Base-by-base conservation (phyloP, 257 asterid genomes). In the Primulina eburnea region DNA sequence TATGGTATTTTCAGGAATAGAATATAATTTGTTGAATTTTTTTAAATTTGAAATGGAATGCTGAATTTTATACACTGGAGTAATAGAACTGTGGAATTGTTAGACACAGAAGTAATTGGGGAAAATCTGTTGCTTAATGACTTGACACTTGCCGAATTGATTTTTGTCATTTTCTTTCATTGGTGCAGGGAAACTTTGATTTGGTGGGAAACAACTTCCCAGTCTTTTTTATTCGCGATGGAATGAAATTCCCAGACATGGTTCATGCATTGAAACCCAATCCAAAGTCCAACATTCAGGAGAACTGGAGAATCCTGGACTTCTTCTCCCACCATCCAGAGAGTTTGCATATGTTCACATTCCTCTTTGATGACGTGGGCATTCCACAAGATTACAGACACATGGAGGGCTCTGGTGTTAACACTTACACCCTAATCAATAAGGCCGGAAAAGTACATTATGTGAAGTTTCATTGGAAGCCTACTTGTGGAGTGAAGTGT, bases 181-280 rank as follows among this genome's bases (percentile, higher is more conserved):
- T 71, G 74, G 55, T 74, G 14, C 86, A 88, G 99, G 97, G 97
- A 3, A 94, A 94, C 85, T 91, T 88, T 52, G 99, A 94, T 66
- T 73, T 94, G 86, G 99, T 94, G 68, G 99, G 99, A 32, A 94
- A 94, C 92, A 94, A 94, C 76, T 89, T 91, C 81, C 99, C 99
- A 0, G 96, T 94, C 56, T 91, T 94, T 68, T 94, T 94, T 74
- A 20, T 91, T 37, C 96, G 97, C 4, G 97, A 94, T 76, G 97
- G 92, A 58, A 88, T 92, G 95, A 87, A 94, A 61, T 94, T 94
- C 78, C 97, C 97, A 2, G 99, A 94, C 62, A 80, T 86, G 88
- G 84, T 91, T 32, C 99, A 89, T 63, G 90, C 99, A 6, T 69
- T 94, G 77, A 94, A 94, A 53, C 99, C 99, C 10, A 93, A 93